Base-by-base conservation (phyloP, 2,329 filamentous ascomycete species). In the Thelonectria discophora region DNA sequence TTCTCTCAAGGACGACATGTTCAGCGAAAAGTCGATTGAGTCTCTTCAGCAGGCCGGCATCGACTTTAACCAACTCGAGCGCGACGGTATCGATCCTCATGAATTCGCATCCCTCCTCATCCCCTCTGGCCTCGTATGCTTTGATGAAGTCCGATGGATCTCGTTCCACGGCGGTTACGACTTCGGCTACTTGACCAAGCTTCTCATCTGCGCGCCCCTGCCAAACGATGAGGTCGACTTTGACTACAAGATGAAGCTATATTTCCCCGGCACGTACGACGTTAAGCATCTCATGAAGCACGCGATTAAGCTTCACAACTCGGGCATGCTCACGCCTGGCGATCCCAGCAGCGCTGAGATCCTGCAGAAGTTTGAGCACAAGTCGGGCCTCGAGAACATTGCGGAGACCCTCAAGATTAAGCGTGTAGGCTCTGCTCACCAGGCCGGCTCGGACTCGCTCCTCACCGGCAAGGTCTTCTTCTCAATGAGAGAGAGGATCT, bases 141-240 rank as follows among this genome's bases (percentile, higher is more conserved):
- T 92, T 66, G 89, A 95, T 40, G 89, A 96, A 60, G 91, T 97
- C 57, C 90, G 93, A 75, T 99, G 95, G 95, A 92, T 99, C 66
- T 97, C 93, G 4, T 98, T 98, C 79, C 95, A 99, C 77, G 95
- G 93, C 27, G 95, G 94, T 63, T 99, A 99, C 78, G 95, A 99
- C 80, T 98, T 99, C 78, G 95, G 94, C 50, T 98, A 98, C 74
- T 83, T 99, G 48, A 94, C 96, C 73, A 99, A 99, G 80, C 88
- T 97, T 60, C 89, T 99, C 76, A 90, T 92, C 59, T 91, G 91
- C 78, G 86, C 89, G 67, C 88, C 90, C 46, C 83, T 99, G 8
- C 95, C 95, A 1, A 91, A 93, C 69, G 93, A 97, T 69, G 95
- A 98, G 75, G 86, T 89, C 51, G 90, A 95, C 65, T 99, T 98